These are phyloP conservation scores for Benincasa hispida DNA, from an alignment of 306 rosid species.

Conservation along the genomic window DNA sequence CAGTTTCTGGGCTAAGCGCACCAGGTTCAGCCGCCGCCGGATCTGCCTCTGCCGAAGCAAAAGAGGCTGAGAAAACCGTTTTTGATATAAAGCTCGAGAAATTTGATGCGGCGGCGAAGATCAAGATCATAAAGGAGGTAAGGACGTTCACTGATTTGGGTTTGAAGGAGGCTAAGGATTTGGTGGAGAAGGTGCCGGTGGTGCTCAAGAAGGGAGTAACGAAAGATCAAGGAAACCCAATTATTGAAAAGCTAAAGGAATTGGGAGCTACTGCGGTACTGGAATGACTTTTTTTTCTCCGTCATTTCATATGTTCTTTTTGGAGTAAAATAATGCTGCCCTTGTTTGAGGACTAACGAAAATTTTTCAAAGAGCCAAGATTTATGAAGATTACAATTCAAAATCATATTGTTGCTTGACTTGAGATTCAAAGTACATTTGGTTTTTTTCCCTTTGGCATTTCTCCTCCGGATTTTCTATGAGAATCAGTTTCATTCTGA, in stretches of 20 bases:
- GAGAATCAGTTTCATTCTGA: not conserved
- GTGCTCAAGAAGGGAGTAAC: constrained; percentile 35
- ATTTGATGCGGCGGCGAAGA: constrained; percentile 31
- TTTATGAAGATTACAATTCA: not conserved
- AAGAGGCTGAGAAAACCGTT: constrained; percentile 25
- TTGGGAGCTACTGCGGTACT: constrained; percentile 21
- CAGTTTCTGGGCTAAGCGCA: constrained; percentile 15
- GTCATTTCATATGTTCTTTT: not conserved
- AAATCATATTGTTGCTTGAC: not conserved
- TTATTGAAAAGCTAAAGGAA: constrained; percentile 30
- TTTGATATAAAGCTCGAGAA: constrained; percentile 38
- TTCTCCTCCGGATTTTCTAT: not conserved
- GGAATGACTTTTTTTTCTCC: constrained; percentile 15
- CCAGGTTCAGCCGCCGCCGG: constrained; percentile 13
- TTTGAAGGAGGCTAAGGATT: constrained; percentile 36
- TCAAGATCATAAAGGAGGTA: constrained; percentile 40
- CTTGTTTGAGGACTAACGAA: constrained; percentile 1
- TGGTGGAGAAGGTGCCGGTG: constrained; percentile 34
- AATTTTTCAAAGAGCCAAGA: not conserved
- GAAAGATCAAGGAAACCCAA: constrained; percentile 26
- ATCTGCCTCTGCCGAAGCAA: constrained; percentile 14
- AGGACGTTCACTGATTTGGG: constrained; percentile 30
- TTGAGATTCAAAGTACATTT: not conserved
- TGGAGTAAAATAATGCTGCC: constrained; percentile 12
- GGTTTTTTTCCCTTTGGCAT: not conserved